Evolutionary conservation across 768 basidiomycete genomes (phyloP).

Genomic region (Pholiota molesta): DNA sequence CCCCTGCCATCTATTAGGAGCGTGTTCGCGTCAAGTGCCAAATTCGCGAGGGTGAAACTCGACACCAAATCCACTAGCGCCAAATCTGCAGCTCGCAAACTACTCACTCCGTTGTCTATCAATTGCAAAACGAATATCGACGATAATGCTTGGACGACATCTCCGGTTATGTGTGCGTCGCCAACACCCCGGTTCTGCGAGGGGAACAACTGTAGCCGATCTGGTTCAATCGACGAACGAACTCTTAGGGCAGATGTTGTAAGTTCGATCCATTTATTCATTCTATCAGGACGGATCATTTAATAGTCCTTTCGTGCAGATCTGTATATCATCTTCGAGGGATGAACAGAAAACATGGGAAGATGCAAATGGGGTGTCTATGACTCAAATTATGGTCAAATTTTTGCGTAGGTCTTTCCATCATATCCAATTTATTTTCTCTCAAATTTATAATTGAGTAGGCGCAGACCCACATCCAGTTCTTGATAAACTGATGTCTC

Average conservation of each 20-base stretch:
- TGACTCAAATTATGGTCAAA: slow-evolving; percentile 1
- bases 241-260: neutral
- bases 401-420: neutral
- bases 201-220: neutral
- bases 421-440: neutral
- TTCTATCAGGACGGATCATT: neutral
- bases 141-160: neutral
- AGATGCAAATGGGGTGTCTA: neutral
- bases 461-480: neutral
- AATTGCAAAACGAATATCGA: neutral
- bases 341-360: slow-evolving; percentile 10
- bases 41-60: neutral
- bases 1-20: neutral
- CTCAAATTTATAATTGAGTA: neutral
- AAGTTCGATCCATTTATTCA: neutral
- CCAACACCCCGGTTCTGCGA: neutral
- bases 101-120: neutral
- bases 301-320: neutral
- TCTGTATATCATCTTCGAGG: slow-evolving; percentile 6
- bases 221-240: neutral
- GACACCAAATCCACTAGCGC: neutral
- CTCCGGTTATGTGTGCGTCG: neutral
- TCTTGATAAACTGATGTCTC: slow-evolving; percentile 3
- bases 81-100: too few relatives aligned
- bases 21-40: neutral